Percentiles rank a stretch among this genome's conserved stretches.
Conservation (phyloP, 2,329 filamentous ascomycete species). For the Phaeosphaeriaceae sp. region DNA sequence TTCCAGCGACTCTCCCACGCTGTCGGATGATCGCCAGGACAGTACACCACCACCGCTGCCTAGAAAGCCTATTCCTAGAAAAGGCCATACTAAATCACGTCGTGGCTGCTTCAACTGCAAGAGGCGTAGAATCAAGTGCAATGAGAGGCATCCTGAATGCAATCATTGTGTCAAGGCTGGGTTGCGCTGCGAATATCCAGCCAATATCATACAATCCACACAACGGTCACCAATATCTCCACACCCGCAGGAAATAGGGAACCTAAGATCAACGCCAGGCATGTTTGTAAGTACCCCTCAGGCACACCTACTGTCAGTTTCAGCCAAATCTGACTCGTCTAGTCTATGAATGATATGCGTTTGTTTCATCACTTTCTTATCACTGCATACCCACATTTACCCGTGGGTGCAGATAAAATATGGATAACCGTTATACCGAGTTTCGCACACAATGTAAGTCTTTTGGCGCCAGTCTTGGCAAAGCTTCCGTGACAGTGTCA, state of each 20-base stretch:
- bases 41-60: constrained; percentile 31
- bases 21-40: constrained; percentile 26
- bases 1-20: constrained; percentile 41
- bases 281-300: constrained; percentile 37
- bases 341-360: constrained; percentile 65
- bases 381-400: constrained; percentile 68
- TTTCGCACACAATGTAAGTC: constrained; percentile 67
- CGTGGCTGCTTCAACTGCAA: constrained; percentile 73
- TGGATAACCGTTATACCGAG: constrained; percentile 73
- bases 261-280: constrained; percentile 40
- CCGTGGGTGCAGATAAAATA: constrained; percentile 68
- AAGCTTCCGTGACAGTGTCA: not conserved
- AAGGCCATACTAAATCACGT: constrained; percentile 70
- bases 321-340: constrained; percentile 17
- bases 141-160: constrained; percentile 69
- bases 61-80: constrained; percentile 51
- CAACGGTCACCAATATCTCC: constrained; percentile 29
- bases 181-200: constrained; percentile 68
- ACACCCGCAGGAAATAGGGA: constrained; percentile 34
- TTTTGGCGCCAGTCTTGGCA: not conserved
- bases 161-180: constrained; percentile 68
- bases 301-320: constrained; percentile 1
- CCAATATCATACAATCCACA: constrained; percentile 44
- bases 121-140: constrained; percentile 71
- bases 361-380: constrained; percentile 72